Conservation (phyloP, 2,329 filamentous ascomycete species). For the Pyricularia pennisetigena region DNA sequence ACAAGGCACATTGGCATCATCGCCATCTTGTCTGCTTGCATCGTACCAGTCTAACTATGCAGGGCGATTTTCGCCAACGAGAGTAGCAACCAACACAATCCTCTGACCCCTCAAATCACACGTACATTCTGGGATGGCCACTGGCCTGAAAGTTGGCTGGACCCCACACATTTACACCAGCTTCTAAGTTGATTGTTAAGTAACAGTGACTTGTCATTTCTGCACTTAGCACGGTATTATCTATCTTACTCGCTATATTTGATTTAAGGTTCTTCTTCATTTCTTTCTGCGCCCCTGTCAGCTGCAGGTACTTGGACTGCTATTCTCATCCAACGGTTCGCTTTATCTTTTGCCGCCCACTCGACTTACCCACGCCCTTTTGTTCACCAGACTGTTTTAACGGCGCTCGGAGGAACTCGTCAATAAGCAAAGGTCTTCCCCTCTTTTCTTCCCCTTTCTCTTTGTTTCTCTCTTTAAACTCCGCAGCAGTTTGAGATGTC, state of each 20-base stretch:
- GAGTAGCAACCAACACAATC: no score
- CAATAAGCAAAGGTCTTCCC: background rate
- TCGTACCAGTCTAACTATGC: background rate
- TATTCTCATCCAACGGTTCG: background rate
- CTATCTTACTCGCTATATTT: background rate
- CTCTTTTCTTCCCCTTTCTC: background rate
- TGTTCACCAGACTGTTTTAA: background rate
- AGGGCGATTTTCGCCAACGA: background rate
- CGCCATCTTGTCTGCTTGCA: no score
- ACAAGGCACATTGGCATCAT: background rate
- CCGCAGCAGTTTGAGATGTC: background rate
- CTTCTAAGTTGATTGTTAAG: background rate
- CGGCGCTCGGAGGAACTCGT: background rate
- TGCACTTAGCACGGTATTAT: background rate
- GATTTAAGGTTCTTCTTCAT: background rate
- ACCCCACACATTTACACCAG: background rate
- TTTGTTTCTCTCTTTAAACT: background rate
- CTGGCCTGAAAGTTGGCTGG: no score
- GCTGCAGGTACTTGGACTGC: background rate
- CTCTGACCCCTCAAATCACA: background rate
- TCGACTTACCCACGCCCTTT: background rate
- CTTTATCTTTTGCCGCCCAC: background rate
- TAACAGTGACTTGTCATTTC: background rate
- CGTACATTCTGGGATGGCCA: background rate
- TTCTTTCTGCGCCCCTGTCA: background rate